Evolutionary conservation across 108 stramenopile genomes (phyloP).

Genomic region (Nitzschia inconspicua): DNA sequence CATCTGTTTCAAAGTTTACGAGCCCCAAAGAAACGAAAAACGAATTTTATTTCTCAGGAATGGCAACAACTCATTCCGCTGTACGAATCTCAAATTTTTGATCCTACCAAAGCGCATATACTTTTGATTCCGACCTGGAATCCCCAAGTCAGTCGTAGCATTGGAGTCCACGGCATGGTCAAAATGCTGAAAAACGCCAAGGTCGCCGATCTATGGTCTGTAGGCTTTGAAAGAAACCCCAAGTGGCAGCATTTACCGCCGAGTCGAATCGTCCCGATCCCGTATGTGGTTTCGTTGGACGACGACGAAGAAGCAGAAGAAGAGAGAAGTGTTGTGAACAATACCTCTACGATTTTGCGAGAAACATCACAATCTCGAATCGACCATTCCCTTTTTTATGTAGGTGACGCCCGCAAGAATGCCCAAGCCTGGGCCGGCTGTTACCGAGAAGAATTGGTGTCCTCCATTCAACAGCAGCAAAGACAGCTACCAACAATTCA

Average conservation of each 20-base stretch:
- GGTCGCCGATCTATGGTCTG: constrained; percentile 18
- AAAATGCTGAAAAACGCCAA: constrained; percentile 1
- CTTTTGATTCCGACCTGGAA: constrained; percentile 37
- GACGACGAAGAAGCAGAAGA: too few species aligned
- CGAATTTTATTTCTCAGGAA: too few species aligned
- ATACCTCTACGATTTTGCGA: background rate
- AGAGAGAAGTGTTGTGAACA: background rate
- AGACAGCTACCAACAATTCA: background rate
- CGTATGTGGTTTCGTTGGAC: constrained; percentile 34
- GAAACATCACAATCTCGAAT: background rate
- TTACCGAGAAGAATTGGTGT: constrained; percentile 13
- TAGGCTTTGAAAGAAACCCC: constrained; percentile 45
- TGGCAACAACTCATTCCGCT: too few species aligned
- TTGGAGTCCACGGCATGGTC: constrained; percentile 18
- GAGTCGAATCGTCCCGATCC: constrained; percentile 33
- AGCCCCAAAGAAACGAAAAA: background rate
- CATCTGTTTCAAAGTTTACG: constrained; percentile 1
- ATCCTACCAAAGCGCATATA: constrained; percentile 27
- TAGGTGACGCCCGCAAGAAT: constrained; percentile 27
- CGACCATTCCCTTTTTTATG: constrained; percentile 34
- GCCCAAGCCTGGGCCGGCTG: constrained; percentile 40
- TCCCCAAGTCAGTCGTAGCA: constrained; percentile 13
- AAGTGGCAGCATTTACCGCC: constrained; percentile 26
- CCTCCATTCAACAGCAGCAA: constrained; percentile 1
- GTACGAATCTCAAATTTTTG: background rate